Conservation (phyloP, 2,329 filamentous ascomycete species). For the Colletotrichum tropicale region DNA sequence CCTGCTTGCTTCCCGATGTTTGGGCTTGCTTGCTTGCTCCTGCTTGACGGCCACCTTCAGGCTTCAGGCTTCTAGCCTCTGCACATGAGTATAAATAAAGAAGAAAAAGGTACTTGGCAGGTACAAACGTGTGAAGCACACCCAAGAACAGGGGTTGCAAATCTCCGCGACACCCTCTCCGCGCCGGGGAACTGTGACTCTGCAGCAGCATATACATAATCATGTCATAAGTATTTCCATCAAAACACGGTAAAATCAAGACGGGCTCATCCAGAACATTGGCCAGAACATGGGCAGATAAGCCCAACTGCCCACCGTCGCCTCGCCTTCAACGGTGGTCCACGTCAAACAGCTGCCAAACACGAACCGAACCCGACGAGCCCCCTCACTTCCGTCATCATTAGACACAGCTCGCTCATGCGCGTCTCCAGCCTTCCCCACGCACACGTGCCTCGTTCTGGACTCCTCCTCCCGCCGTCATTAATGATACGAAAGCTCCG, state of each 20-base stretch:
- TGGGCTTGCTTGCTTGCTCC: not conserved
- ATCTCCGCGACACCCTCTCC: constrained; percentile 12
- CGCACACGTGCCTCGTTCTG: not conserved
- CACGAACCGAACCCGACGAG: not conserved
- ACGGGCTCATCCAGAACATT: not conserved
- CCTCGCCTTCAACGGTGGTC: not conserved
- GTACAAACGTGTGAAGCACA: not conserved
- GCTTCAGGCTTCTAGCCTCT: not conserved
- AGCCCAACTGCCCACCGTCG: not conserved
- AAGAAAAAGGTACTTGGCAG: not conserved
- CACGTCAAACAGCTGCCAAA: not conserved
- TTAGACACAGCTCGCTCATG: not conserved
- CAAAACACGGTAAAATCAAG: not conserved
- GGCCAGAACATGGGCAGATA: not conserved
- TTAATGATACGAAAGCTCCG: constrained; percentile 59
- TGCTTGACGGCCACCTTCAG: not conserved
- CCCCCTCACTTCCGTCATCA: not conserved
- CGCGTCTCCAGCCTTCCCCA: not conserved
- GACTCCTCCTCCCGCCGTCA: not conserved
- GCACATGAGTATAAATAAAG: not conserved
- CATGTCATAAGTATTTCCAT: constrained; percentile 10
- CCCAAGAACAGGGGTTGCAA: constrained; percentile 9
- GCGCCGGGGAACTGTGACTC: not conserved
- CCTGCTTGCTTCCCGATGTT: not conserved
- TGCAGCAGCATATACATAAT: constrained; percentile 7